Percentiles rank a stretch among this genome's conserved stretches.
Conservation (phyloP, 768 basidiomycete species). For the Mrakia blollopis region DNA sequence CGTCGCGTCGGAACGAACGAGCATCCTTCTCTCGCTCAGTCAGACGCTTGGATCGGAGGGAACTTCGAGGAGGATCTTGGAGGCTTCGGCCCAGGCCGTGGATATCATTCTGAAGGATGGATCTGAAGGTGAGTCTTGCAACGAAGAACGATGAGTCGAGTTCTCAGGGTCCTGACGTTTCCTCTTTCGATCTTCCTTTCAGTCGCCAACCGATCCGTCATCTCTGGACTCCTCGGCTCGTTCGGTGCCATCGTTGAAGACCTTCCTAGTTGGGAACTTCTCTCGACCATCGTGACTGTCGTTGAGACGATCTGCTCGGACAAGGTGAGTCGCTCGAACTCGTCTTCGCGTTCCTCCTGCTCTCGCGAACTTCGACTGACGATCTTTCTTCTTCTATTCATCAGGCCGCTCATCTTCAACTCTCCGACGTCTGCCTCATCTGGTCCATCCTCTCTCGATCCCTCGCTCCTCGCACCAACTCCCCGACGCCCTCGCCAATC, state of each 20-base stretch:
- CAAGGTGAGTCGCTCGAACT: slow-evolving; percentile 15
- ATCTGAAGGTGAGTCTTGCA: slow-evolving; percentile 21
- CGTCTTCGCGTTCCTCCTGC: neutral
- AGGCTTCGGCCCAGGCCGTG: slow-evolving; percentile 11
- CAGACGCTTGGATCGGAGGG: neutral
- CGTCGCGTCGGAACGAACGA: slow-evolving; percentile 6
- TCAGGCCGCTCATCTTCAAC: slow-evolving; percentile 30
- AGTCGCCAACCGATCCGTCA: slow-evolving; percentile 25
- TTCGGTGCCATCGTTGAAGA: slow-evolving; percentile 13
- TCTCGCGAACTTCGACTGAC: neutral
- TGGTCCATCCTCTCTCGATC: slow-evolving; percentile 25
- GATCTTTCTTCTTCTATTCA: neutral
- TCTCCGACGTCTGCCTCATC: slow-evolving; percentile 22
- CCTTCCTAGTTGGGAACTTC: slow-evolving; percentile 17
- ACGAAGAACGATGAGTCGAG: neutral
- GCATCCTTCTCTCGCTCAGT: slow-evolving; percentile 4
- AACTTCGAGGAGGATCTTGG: neutral
- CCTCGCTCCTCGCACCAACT: slow-evolving; percentile 16
- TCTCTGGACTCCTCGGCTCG: neutral
- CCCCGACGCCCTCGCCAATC: neutral
- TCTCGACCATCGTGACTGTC: slow-evolving; percentile 1
- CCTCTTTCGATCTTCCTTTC: neutral
- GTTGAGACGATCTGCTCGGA: slow-evolving; percentile 29
- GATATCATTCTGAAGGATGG: slow-evolving; percentile 27
- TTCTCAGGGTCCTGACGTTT: too few species aligned